phyloP scores from a whole-genome alignment of 2,329 filamentous ascomycete species.

The Neoscytalidium dimidiatum region DNA sequence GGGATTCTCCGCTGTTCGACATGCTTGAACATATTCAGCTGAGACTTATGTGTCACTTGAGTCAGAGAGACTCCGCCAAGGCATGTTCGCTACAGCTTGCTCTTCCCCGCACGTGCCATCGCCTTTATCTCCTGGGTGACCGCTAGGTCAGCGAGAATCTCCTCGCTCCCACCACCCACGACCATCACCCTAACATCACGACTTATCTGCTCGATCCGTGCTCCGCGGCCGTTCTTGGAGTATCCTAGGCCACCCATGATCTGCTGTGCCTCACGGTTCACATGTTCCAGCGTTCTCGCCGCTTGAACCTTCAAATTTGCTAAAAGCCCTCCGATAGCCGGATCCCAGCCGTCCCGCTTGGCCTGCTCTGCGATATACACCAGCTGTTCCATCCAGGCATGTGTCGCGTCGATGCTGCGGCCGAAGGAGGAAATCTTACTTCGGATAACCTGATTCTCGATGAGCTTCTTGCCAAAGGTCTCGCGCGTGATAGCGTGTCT shows the following conservation, averaged over 20 bases:
- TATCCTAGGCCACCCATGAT: conserved; percentile 3
- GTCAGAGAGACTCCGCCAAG: too few relatives aligned
- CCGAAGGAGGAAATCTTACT: conserved; percentile 36
- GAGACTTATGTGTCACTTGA: too few relatives aligned
- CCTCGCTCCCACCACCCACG: conserved; percentile 27
- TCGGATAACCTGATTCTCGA: conserved; percentile 35
- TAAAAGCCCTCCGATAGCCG: not conserved
- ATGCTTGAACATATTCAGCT: not conserved
- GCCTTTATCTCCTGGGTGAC: conserved; percentile 34
- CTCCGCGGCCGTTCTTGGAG: not conserved
- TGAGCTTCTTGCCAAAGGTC: conserved; percentile 34
- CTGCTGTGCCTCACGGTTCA: not conserved
- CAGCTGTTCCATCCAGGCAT: conserved; percentile 34
- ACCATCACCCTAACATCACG: not conserved
- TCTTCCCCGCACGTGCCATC: conserved; percentile 6
- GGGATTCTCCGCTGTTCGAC: not conserved
- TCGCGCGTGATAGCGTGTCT: conserved; percentile 33
- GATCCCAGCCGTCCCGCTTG: not conserved
- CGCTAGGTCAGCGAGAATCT: conserved; percentile 33
- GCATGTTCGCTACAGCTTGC: not conserved
- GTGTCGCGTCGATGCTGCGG: conserved; percentile 29
- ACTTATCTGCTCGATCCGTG: not conserved
- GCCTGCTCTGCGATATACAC: conserved; percentile 28
- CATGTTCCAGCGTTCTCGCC: not conserved
- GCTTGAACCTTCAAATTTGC: not conserved